Percentiles rank a stretch among this genome's conserved stretches.
Conservation (phyloP, 2,329 filamentous ascomycete genomes). For the Ophiostoma sp. region DNA sequence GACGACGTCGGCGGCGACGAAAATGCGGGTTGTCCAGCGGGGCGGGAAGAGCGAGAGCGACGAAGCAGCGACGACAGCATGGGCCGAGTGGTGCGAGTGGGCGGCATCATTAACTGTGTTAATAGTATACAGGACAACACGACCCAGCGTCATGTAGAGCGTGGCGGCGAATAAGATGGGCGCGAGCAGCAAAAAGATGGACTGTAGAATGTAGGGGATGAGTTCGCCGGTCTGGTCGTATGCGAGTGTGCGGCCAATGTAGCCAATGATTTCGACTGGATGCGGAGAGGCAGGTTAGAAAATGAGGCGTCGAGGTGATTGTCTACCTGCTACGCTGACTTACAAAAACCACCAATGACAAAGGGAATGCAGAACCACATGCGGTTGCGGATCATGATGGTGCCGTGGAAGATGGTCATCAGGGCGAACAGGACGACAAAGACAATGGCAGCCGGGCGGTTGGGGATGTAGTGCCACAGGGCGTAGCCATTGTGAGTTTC, state of each 20-base stretch:
- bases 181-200: slow-evolving; percentile 47
- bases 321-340: not conserved
- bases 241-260: slow-evolving; percentile 31
- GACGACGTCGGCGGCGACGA: slow-evolving; percentile 56
- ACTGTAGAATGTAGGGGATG: slow-evolving; percentile 45
- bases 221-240: slow-evolving; percentile 37
- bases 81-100: not conserved
- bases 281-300: not conserved
- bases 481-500: slow-evolving; percentile 14
- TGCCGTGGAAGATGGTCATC: not conserved
- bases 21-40: slow-evolving; percentile 53
- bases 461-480: slow-evolving; percentile 18
- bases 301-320: not conserved
- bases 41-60: slow-evolving; percentile 21
- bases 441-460: not conserved
- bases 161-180: slow-evolving; percentile 51
- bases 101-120: slow-evolving; percentile 13
- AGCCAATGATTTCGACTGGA: slow-evolving; percentile 24
- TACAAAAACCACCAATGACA: slow-evolving; percentile 28
- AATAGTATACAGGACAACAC: slow-evolving; percentile 43
- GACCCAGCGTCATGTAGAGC: slow-evolving; percentile 53
- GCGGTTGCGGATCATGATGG: not conserved
- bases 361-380: slow-evolving; percentile 27
- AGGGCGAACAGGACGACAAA: not conserved
- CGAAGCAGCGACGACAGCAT: not conserved